Base-by-base conservation (phyloP, 495 filamentous ascomycete genomes). In the Cercophora newfieldiana region DNA sequence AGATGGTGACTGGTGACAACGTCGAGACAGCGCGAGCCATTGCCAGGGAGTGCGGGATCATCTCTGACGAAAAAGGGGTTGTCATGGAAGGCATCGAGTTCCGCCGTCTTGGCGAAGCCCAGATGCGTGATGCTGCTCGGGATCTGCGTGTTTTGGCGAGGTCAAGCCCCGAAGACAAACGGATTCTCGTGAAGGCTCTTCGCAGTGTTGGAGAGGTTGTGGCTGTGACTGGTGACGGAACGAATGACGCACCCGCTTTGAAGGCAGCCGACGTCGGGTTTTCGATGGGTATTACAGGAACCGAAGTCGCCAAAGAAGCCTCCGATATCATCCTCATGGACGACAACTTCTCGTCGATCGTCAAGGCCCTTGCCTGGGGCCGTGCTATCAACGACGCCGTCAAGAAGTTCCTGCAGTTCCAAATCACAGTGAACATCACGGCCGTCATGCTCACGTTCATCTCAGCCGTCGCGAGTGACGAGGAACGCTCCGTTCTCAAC, bases 1-100 rank as follows among this genome's bases (percentile, higher is more conserved):
- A 92, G 69, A 96, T 96, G 92, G 92, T 96, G 26, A 96, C 92
- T 7, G 89, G 92, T 31, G 92, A 96, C 76, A 96, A 96, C 68
- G 77, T 92, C 55, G 81, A 88, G 30, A 96, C 92, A 12, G 92
- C 91, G 12, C 84, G 85, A 30, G 92, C 92, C 16, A 96, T 96
- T 68, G 92, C 92, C 10, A 82, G 78, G 25, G 90, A 94, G 48
- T 95, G 92, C 72, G 92, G 92, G 18, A 95, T 96, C 71, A 88
- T 89, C 72, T 88, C 87, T 2, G 77, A 82, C 24, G 82, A 85
- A 30, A 88, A 88, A 24, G 91, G 89, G 1, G 69, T 92, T 18
- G 86, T 92, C 47, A 91, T 96, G 90, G 92, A 96, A 77, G 92
- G 92, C 0, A 90, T 89, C 21, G 86, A 85, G 37, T 95, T 96